Percentiles rank a stretch among this genome's conserved stretches.
Conservation (phyloP, 2,329 filamentous ascomycete species). For the Curvularia lunata region DNA sequence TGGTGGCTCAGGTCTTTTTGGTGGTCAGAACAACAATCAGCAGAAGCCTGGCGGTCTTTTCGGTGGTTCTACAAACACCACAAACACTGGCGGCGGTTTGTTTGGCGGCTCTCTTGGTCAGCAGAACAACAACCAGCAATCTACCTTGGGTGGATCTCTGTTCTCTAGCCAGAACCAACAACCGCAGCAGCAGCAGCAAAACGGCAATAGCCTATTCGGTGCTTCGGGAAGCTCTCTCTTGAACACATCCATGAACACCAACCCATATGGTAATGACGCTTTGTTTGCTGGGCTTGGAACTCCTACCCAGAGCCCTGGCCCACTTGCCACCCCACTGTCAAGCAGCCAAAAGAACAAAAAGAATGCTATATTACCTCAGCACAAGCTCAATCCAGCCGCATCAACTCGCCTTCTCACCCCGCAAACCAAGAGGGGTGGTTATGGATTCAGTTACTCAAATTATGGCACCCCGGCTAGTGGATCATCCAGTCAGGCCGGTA, state of each 20-base stretch:
- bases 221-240: conserved; percentile 56
- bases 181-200: conserved; percentile 48
- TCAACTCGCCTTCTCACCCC: conserved; percentile 82
- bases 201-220: conserved; percentile 60
- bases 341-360: conserved; percentile 78
- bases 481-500: conserved; percentile 74
- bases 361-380: conserved; percentile 80
- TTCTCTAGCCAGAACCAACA: conserved; percentile 55
- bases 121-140: conserved; percentile 53
- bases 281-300: conserved; percentile 78
- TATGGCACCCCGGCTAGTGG: conserved; percentile 79
- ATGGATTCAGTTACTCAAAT: conserved; percentile 90
- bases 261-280: conserved; percentile 87
- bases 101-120: conserved; percentile 53
- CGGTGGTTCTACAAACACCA: conserved; percentile 46
- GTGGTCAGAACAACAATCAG: conserved; percentile 52
- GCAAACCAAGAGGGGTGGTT: conserved; percentile 74
- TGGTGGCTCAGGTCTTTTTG: conserved; percentile 47
- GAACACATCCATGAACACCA: conserved; percentile 66
- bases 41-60: conserved; percentile 53
- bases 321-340: conserved; percentile 86
- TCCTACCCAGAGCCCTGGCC: conserved; percentile 76
- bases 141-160: conserved; percentile 44
- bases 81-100: conserved; percentile 53
- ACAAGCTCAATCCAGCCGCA: conserved; percentile 83